Conservation (phyloP, 2,329 filamentous ascomycete species). For the Zasmidium angulare region DNA sequence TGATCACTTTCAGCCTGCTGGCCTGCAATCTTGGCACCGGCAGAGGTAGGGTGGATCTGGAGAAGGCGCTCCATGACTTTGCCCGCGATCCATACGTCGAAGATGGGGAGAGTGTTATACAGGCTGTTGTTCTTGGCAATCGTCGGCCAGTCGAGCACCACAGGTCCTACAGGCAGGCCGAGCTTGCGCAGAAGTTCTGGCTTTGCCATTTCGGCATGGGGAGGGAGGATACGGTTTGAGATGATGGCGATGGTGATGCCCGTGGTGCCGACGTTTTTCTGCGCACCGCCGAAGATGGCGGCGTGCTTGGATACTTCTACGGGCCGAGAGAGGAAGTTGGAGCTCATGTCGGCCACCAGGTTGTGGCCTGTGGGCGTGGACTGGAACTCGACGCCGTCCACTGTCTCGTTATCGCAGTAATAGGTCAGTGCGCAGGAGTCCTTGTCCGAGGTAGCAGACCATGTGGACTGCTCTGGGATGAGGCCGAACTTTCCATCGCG, state of each 20-base stretch:
- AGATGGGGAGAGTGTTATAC: conserved; percentile 95
- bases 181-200: conserved; percentile 70
- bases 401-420: conserved; percentile 91
- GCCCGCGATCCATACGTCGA: conserved; percentile 89
- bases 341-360: conserved; percentile 90
- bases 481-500: conserved; percentile 76
- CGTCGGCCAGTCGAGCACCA: conserved; percentile 78
- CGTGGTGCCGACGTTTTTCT: conserved; percentile 88
- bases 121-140: conserved; percentile 91
- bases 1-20: conserved; percentile 71
- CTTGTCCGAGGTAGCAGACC: conserved; percentile 67
- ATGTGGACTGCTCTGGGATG: conserved; percentile 75
- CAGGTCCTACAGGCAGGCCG: conserved; percentile 73
- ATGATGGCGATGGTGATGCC: conserved; percentile 86
- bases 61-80: conserved; percentile 80
- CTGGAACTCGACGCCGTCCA: conserved; percentile 89
- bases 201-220: conserved; percentile 63
- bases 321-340: conserved; percentile 82
- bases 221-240: conserved; percentile 75
- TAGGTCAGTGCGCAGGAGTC: conserved; percentile 71
- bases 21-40: conserved; percentile 63
- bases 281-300: conserved; percentile 83
- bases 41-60: conserved; percentile 46
- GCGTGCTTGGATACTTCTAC: conserved; percentile 78
- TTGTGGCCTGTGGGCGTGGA: conserved; percentile 67